Evolutionary conservation across 2,329 filamentous ascomycete species (phyloP).

Genomic region (Epichloe uncinata): DNA sequence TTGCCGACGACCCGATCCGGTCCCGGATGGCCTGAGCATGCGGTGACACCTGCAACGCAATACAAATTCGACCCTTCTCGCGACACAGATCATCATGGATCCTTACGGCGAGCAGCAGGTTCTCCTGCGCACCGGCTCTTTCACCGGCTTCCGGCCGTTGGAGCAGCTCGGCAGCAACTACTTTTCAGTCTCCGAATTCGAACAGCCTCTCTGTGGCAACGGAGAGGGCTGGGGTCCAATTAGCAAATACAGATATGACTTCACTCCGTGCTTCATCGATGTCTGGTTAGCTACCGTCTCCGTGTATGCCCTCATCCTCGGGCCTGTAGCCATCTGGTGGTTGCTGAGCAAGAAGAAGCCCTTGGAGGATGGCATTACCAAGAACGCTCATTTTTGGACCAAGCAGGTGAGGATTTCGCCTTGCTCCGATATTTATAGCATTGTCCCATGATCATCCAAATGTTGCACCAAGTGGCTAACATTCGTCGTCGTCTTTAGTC

Average conservation of each 20-base stretch:
- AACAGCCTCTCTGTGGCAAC: constrained; percentile 74
- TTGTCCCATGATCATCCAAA: not conserved
- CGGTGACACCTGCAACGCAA: constrained; percentile 8
- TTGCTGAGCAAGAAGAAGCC: constrained; percentile 53
- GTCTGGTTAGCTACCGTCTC: constrained; percentile 72
- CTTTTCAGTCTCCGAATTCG: constrained; percentile 35
- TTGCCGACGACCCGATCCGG: constrained; percentile 10
- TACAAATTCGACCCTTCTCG: constrained; percentile 6
- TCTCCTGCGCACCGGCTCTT: constrained; percentile 44
- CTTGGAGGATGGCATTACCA: constrained; percentile 47
- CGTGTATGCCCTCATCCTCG: constrained; percentile 64
- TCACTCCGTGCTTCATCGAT: constrained; percentile 96
- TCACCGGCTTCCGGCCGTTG: constrained; percentile 41
- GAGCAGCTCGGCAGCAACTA: constrained; percentile 44
- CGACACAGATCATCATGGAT: constrained; percentile 15
- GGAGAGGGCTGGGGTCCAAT: constrained; percentile 91
- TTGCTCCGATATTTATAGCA: not conserved
- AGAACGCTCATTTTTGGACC: constrained; percentile 84
- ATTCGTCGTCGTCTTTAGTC: constrained; percentile 2
- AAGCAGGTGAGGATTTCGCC: constrained; percentile 54
- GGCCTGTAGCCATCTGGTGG: constrained; percentile 67
- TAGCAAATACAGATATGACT: constrained; percentile 77
- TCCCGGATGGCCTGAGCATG: constrained; percentile 7
- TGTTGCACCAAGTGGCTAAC: not conserved
- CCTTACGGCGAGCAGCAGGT: constrained; percentile 28